Evolutionary conservation across 108 stramenopile species (phyloP).

Genomic region (Nannochloropsis gaditana): DNA sequence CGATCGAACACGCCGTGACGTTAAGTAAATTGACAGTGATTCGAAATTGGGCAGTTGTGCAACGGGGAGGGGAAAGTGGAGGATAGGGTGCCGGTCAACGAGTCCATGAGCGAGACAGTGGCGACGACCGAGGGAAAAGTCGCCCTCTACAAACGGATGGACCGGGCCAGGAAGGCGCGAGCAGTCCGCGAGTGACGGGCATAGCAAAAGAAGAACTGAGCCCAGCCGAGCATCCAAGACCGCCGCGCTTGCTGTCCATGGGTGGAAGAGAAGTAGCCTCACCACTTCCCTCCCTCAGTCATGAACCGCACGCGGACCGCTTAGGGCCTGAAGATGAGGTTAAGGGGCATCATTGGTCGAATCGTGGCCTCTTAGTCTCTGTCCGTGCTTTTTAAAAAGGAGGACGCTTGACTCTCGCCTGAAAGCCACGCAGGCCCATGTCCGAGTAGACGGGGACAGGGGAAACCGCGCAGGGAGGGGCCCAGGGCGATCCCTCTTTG

Average conservation of each 20-base stretch:
- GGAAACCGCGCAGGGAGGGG: no score
- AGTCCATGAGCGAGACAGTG: slow-evolving; percentile 68
- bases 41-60: slow-evolving; percentile 44
- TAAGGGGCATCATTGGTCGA: not conserved
- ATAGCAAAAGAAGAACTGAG: slow-evolving; percentile 25
- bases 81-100: not conserved
- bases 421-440: no score
- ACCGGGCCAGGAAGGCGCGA: slow-evolving; percentile 47
- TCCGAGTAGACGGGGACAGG: no score
- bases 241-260: not conserved
- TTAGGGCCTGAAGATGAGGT: not conserved
- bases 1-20: no score
- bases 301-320: no score
- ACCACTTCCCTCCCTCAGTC: no score
- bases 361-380: no score
- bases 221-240: slow-evolving; percentile 21
- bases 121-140: slow-evolving; percentile 82
- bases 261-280: not conserved
- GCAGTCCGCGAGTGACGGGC: slow-evolving; percentile 24
- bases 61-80: slow-evolving; percentile 35
- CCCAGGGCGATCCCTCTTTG: no score
- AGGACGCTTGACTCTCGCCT: no score
- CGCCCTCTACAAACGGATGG: slow-evolving; percentile 70
- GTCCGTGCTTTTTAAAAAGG: no score
- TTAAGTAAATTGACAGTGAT: no score